Conservation (phyloP, 805 yeast species). For the Schizosaccharomyces japonicus region DNA sequence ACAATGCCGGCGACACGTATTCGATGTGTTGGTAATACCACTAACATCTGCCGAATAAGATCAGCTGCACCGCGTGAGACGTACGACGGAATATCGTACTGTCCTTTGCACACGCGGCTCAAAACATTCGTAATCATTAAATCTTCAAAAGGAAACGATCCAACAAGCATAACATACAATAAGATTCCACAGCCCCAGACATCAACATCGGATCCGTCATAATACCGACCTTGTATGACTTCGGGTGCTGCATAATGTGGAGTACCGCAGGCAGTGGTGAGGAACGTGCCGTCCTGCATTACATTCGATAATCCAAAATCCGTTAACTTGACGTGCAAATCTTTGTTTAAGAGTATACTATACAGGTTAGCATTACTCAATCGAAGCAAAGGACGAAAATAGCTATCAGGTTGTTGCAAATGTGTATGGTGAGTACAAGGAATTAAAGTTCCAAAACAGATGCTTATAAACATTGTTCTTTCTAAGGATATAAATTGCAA, state of each 20-base stretch:
- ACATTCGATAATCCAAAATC: background rate
- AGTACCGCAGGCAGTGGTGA: slow-evolving; percentile 79
- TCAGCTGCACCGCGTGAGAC: slow-evolving; percentile 66
- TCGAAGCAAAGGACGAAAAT: too few species aligned
- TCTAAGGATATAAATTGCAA: too few species aligned
- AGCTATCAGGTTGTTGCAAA: too few species aligned
- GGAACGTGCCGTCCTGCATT: background rate
- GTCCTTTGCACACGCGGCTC: slow-evolving; percentile 70
- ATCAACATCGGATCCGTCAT: slow-evolving; percentile 95
- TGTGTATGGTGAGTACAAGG: too few species aligned
- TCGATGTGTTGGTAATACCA: slow-evolving; percentile 80
- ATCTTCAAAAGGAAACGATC: slow-evolving; percentile 86
- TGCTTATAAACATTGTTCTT: too few species aligned
- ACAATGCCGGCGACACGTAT: slow-evolving; percentile 78
- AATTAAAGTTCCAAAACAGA: too few species aligned
- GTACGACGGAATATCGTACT: slow-evolving; percentile 70
- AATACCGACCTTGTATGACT: slow-evolving; percentile 77
- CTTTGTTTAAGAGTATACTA: slow-evolving; percentile 68
- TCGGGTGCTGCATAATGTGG: slow-evolving; percentile 97
- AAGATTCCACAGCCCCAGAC: slow-evolving; percentile 96
- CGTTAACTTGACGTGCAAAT: slow-evolving; percentile 25
- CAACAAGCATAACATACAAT: slow-evolving; percentile 83
- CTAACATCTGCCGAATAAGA: slow-evolving; percentile 67
- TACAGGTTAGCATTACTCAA: too few species aligned
- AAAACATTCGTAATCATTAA: slow-evolving; percentile 85